Evolutionary conservation across 495 filamentous ascomycete genomes (phyloP).

Genomic region (Hypoxylon lienhwacheense): DNA sequence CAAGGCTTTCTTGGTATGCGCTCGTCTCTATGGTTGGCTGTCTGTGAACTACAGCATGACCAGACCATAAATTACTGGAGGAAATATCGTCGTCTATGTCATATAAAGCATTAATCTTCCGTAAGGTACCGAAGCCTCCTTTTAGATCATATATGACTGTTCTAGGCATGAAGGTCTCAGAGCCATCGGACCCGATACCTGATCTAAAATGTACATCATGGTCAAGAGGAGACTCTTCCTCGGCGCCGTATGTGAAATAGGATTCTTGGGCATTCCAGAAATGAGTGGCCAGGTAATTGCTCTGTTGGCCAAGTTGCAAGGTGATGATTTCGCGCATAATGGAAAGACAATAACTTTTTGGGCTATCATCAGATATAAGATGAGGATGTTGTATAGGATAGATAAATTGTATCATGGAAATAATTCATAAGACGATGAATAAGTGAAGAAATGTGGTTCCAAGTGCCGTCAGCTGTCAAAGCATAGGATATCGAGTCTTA

Average conservation of each 20-base stretch:
- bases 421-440: no score
- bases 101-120: slow-evolving; percentile 87
- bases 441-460: no score
- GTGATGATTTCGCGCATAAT: slow-evolving; percentile 96
- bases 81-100: slow-evolving; percentile 60
- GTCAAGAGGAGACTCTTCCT: slow-evolving; percentile 71
- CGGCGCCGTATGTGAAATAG: slow-evolving; percentile 86
- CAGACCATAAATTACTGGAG: slow-evolving; percentile 66
- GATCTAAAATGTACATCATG: slow-evolving; percentile 92
- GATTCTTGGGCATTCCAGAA: slow-evolving; percentile 99
- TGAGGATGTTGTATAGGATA: no score
- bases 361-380: no score
- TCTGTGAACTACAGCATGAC: slow-evolving; percentile 65
- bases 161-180: slow-evolving; percentile 89
- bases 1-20: slow-evolving; percentile 76
- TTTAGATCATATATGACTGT: slow-evolving; percentile 96
- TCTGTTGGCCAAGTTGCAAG: slow-evolving; percentile 86
- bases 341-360: not conserved
- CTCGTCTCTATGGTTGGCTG: slow-evolving; percentile 66
- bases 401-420: no score
- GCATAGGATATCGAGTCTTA: no score
- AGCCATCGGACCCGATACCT: slow-evolving; percentile 77
- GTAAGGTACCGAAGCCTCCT: slow-evolving; percentile 82
- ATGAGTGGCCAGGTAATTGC: slow-evolving; percentile 94
- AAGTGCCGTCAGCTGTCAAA: no score